Evolutionary conservation across 352 stramenopile species (phyloP), one percentile per base, ranked within the genome.

Genomic region (Phytophthora rubi): DNA sequence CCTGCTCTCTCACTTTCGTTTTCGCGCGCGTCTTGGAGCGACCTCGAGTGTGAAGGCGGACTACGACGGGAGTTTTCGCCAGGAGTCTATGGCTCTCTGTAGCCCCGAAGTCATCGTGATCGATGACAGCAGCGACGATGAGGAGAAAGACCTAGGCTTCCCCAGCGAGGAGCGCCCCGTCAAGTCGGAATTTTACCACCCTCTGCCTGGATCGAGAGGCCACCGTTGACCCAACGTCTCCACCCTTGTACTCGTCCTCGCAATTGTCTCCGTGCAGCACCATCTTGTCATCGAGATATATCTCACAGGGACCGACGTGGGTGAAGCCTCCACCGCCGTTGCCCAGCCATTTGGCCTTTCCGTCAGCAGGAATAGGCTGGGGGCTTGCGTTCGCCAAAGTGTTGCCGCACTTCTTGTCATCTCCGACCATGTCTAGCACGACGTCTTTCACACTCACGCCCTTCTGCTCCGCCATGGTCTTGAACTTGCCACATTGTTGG

Each of bases 221-320:
- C 18, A 53, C 33, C 21, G 42, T 68, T 13, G 65, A 64, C 1
- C 59, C 62, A 21, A 66, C 52, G 15, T 53, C 53, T 52, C 69
- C 73, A 5, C 70, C 63, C 3, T 68, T 53, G 35, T 69, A 83
- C 28, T 79, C 66, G 28, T 69, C 53, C 26, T 81, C 76, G n/a
- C 79, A 86, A 49, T 84, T 66, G 26, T 81, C 68, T 62, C 73
- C 64, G 21, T 67, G 60, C 6, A 77, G 68, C 12, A 79, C 74
- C 37, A 70, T 68, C 12, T 60, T 81, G 65, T 78, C 62, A 42
- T 83, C 78, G 23, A 85, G 35, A 68, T 79, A 86, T 30, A 85
- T 64, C 33, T 86, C 76, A n/a, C 76, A 86, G 4, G 79, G 76
- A 8, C 74, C 68, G 12, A 54, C 51, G 48, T 77, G 73, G 0